Conservation (phyloP, 805 yeast genomes). For the Scheffersomyces stipitis region DNA sequence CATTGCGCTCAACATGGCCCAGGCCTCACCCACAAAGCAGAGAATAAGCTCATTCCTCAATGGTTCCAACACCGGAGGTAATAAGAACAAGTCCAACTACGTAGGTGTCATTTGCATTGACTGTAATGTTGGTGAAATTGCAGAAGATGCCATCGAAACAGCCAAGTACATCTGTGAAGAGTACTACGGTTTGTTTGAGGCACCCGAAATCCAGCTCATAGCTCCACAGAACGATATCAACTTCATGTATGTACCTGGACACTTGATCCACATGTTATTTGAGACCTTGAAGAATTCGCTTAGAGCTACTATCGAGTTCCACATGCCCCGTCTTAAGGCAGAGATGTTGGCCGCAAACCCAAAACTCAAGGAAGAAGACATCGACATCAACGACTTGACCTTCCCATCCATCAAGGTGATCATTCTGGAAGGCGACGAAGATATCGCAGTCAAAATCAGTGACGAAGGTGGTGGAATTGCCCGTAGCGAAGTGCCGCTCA, state of each 20-base stretch:
- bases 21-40: constrained; percentile 43
- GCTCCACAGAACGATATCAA: constrained; percentile 70
- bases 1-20: constrained; percentile 74
- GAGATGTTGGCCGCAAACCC: constrained; percentile 43
- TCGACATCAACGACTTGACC: constrained; percentile 58
- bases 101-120: constrained; percentile 88
- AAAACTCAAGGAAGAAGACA: constrained; percentile 31
- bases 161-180: constrained; percentile 91
- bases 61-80: constrained; percentile 21
- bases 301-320: constrained; percentile 85
- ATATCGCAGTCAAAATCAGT: constrained; percentile 83
- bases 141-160: constrained; percentile 85
- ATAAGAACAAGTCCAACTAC: constrained; percentile 49
- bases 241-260: constrained; percentile 93
- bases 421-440: constrained; percentile 86
- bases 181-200: constrained; percentile 82
- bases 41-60: constrained; percentile 35
- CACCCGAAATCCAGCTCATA: constrained; percentile 78
- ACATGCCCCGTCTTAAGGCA: constrained; percentile 49
- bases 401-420: constrained; percentile 86
- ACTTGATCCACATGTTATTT: constrained; percentile 85
- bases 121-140: constrained; percentile 80
- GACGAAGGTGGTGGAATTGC: constrained; percentile 97
- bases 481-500: constrained; percentile 75
- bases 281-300: constrained; percentile 85